These are phyloP conservation scores for Prunus yedoensis DNA, from an alignment of 331 rosid species.

Conservation along the genomic window DNA sequence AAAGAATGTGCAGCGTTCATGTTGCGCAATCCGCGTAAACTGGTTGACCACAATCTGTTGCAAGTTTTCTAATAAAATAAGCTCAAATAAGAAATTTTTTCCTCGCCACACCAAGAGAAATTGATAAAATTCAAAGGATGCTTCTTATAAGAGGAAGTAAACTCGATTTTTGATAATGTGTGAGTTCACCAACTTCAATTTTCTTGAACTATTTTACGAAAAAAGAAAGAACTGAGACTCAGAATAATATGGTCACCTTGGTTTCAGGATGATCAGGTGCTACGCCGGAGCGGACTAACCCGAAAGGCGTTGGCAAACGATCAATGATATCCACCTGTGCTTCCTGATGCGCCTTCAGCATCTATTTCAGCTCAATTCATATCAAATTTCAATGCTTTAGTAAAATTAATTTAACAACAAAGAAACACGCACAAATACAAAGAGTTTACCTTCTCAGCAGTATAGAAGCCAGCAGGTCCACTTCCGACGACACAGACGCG, in stretches of 20 bases:
- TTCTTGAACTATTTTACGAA: neutral
- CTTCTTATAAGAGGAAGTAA: neutral
- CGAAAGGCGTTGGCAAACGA: slow-evolving; percentile 83
- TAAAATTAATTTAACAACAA: neutral
- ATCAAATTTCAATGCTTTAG: neutral
- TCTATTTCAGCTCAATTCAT: slow-evolving; percentile 33
- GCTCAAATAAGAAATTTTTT: slow-evolving; percentile 34
- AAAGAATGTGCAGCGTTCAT: slow-evolving; percentile 60
- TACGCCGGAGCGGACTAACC: slow-evolving; percentile 86
- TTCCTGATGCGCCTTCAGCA: slow-evolving; percentile 66
- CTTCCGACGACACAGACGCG: slow-evolving; percentile 86
- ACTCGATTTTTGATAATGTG: neutral
- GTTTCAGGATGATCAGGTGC: slow-evolving; percentile 99
- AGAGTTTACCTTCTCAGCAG: slow-evolving; percentile 69
- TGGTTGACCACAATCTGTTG: slow-evolving; percentile 87
- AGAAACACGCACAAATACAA: neutral
- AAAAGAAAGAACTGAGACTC: neutral
- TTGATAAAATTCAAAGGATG: neutral
- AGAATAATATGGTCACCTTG: slow-evolving; percentile 41
- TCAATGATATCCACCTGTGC: slow-evolving; percentile 81
- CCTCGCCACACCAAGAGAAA: neutral
- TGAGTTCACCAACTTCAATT: neutral
- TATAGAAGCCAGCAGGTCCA: slow-evolving; percentile 93
- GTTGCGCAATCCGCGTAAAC: slow-evolving; percentile 65
- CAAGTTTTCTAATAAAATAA: slow-evolving; percentile 57